These are phyloP conservation scores for Azolla pinnata DNA, from an alignment of 75 land plant genomes.

Conservation along the genomic window DNA sequence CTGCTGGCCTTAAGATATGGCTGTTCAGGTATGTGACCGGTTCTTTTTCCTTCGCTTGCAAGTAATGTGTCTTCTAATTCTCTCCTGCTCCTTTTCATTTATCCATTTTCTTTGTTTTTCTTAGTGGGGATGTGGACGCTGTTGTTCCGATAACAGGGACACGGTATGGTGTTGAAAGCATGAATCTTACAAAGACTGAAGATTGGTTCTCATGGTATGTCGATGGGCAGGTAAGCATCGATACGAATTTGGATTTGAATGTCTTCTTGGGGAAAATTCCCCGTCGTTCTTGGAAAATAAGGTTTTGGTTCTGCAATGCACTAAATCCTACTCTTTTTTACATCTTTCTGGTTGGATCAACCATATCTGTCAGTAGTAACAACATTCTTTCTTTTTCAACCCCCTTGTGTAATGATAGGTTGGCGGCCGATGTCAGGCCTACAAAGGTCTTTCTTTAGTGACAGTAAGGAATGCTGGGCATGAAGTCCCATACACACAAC, in stretches of 20 bases:
- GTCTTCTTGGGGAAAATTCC: no score
- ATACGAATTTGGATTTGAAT: no score
- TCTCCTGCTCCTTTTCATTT: not conserved
- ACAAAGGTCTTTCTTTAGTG: conserved; percentile 47
- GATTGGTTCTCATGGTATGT: conserved; percentile 77
- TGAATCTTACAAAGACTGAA: conserved; percentile 42
- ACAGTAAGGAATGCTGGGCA: conserved; percentile 87
- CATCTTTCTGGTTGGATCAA: no score
- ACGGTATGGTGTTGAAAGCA: conserved; percentile 44
- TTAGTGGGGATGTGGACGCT: conserved; percentile 76
- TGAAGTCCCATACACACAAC: conserved; percentile 67
- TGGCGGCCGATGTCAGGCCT: conserved; percentile 44
- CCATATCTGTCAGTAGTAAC: no score
- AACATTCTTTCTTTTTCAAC: no score
- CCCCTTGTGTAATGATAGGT: conserved; percentile 34
- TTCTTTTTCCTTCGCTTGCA: not conserved
- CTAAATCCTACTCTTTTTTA: no score
- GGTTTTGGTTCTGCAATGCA: no score
- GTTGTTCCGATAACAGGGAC: conserved; percentile 68
- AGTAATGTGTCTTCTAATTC: no score
- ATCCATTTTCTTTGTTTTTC: not conserved
- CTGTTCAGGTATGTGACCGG: conserved; percentile 59
- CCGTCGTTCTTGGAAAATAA: no score
- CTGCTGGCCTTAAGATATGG: conserved; percentile 68
- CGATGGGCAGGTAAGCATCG: conserved; percentile 50